phyloP scores from a whole-genome alignment of 768 basidiomycete species.

The Termitomyces sp. region DNA sequence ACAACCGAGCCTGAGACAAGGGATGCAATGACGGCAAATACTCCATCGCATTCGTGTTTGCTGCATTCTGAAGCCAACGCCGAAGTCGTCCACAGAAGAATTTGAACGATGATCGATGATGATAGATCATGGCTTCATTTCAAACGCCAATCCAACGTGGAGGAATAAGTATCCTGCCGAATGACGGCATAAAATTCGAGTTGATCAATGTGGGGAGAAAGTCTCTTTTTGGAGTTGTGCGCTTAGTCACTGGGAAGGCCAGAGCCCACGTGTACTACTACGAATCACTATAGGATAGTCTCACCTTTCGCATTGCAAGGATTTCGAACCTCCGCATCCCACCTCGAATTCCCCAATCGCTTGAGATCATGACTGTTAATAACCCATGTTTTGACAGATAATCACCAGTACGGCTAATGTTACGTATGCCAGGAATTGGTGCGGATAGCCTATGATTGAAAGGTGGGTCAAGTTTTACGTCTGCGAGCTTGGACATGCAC shows the following conservation, averaged over 20 bases:
- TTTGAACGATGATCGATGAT: background rate
- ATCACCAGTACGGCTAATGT: background rate
- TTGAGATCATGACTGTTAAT: background rate
- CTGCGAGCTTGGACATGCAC: background rate
- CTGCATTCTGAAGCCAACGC: background rate
- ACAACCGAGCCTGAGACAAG: background rate
- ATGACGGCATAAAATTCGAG: background rate
- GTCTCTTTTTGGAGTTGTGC: background rate
- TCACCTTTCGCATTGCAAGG: background rate
- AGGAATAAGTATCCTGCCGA: background rate
- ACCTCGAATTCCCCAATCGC: background rate
- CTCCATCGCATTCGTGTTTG: background rate
- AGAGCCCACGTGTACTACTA: too few species aligned
- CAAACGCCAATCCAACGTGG: background rate
- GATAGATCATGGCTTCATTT: background rate
- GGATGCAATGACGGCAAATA: background rate
- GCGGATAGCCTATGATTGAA: background rate
- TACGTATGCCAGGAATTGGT: background rate
- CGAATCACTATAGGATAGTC: too few species aligned
- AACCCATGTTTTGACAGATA: background rate
- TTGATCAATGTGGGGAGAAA: background rate
- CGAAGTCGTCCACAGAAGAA: background rate
- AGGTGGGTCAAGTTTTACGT: background rate
- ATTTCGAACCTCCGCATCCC: background rate
- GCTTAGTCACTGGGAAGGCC: too few species aligned